phyloP scores from a whole-genome alignment of 192 early-diverging fungal species.

The Neocallimastix lanati region DNA sequence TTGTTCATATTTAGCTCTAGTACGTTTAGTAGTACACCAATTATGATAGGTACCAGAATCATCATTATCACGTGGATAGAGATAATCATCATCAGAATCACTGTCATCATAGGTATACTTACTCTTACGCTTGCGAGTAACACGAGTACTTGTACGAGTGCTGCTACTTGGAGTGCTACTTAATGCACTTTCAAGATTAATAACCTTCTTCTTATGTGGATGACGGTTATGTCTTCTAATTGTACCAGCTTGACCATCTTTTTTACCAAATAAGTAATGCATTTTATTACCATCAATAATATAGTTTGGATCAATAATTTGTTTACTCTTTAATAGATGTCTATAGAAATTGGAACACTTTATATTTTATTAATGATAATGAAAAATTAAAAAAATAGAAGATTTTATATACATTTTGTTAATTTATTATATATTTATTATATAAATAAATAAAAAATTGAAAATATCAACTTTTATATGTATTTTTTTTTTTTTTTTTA shows the following conservation, averaged over 20 bases:
- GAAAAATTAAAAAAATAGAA: too few relatives aligned
- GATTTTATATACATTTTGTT: too few relatives aligned
- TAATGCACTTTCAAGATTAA: neutral
- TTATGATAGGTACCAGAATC: constrained; percentile 47
- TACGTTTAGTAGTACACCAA: constrained; percentile 41
- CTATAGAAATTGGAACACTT: constrained; percentile 95
- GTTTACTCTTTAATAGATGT: constrained; percentile 64
- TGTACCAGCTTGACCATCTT: constrained; percentile 61
- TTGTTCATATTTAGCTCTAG: constrained; percentile 16
- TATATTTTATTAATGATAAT: neutral
- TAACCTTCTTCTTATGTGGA: constrained; percentile 20
- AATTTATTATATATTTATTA: too few relatives aligned
- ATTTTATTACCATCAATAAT: constrained; percentile 74
- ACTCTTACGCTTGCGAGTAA: constrained; percentile 13
- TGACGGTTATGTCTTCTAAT: constrained; percentile 57
- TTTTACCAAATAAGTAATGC: constrained; percentile 75
- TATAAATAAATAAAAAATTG: too few relatives aligned
- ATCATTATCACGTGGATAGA: constrained; percentile 6
- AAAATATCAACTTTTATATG: too few relatives aligned
- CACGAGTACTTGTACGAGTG: constrained; percentile 11
- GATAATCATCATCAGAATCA: constrained; percentile 19
- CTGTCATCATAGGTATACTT: constrained; percentile 32
- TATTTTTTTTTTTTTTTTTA: too few relatives aligned
- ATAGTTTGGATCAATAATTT: constrained; percentile 83
- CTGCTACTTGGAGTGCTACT: neutral